Evolutionary conservation across 2,329 filamentous ascomycete genomes (phyloP).

Genomic region (Pseudogymnoascus sp.): DNA sequence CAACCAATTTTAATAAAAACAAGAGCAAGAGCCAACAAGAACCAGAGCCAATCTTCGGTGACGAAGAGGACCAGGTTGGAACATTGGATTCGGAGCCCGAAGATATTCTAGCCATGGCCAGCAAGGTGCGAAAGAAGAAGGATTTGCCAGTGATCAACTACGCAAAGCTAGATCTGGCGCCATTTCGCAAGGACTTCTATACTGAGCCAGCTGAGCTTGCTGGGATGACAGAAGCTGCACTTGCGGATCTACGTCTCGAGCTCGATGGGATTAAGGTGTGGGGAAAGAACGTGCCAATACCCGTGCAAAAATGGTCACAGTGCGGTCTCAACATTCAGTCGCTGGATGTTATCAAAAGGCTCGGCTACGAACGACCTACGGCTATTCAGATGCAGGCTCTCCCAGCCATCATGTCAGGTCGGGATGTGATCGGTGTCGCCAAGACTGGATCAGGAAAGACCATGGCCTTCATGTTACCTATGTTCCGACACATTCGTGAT

Average conservation of each 20-base stretch:
- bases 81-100: conserved; percentile 55
- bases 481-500: conserved; percentile 97
- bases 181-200: conserved; percentile 92
- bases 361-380: conserved; percentile 83
- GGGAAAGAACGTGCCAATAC: conserved; percentile 80
- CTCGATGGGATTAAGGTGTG: conserved; percentile 92
- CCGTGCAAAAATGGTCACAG: conserved; percentile 93
- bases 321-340: conserved; percentile 83
- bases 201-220: conserved; percentile 77
- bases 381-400: conserved; percentile 93
- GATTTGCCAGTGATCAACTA: conserved; percentile 87
- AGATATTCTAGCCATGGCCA: conserved; percentile 53
- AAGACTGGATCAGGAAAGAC: conserved; percentile 98
- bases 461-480: conserved; percentile 86
- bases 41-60: conserved; percentile 80
- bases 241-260: conserved; percentile 72
- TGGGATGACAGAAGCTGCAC: conserved; percentile 75
- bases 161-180: conserved; percentile 72
- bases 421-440: conserved; percentile 90
- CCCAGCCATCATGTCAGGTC: conserved; percentile 88
- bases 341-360: conserved; percentile 69
- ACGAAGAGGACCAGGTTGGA: conserved; percentile 63
- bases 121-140: conserved; percentile 71
- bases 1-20: conserved; percentile 21
- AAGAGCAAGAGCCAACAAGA: conserved; percentile 45